Evolutionary conservation across 139 green algal species (phyloP).

Genomic region (Chlamydomonas sp.): DNA sequence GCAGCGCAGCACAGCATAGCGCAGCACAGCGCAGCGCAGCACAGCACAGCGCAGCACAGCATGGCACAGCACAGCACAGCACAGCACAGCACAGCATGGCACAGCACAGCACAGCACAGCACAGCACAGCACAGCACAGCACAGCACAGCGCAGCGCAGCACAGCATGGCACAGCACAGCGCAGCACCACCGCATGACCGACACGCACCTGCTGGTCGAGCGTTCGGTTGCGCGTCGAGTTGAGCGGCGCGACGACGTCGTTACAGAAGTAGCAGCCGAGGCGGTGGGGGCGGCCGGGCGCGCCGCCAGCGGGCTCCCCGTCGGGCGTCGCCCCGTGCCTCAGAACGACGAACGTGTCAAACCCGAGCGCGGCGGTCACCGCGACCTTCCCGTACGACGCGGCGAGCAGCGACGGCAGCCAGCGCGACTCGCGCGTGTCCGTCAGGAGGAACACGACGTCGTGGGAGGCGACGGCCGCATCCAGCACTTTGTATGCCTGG

Average conservation of each 20-base stretch:
- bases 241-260: slow-evolving; percentile 87
- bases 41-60: too few species aligned
- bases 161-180: slow-evolving; percentile 6
- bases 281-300: slow-evolving; percentile 13
- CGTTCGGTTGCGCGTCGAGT: slow-evolving; percentile 77
- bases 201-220: slow-evolving; percentile 97
- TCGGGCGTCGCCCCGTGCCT: slow-evolving; percentile 41
- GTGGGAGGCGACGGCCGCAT: slow-evolving; percentile 52
- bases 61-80: neutral
- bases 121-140: slow-evolving; percentile 3
- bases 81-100: slow-evolving; percentile 1
- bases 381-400: slow-evolving; percentile 52
- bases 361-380: slow-evolving; percentile 90
- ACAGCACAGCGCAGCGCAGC: slow-evolving; percentile 15
- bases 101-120: slow-evolving; percentile 4
- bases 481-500: slow-evolving; percentile 29
- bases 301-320: neutral
- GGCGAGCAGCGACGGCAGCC: slow-evolving; percentile 83
- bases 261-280: slow-evolving; percentile 99
- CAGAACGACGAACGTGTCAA: slow-evolving; percentile 80
- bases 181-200: slow-evolving; percentile 37
- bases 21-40: too few species aligned
- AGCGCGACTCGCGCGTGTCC: slow-evolving; percentile 90
- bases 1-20: too few species aligned
- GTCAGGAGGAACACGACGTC: slow-evolving; percentile 93